Evolutionary conservation across 2,329 filamentous ascomycete genomes (phyloP), one percentile per base, ranked within the genome.

Genomic region (Mycocentrospora acerina): DNA sequence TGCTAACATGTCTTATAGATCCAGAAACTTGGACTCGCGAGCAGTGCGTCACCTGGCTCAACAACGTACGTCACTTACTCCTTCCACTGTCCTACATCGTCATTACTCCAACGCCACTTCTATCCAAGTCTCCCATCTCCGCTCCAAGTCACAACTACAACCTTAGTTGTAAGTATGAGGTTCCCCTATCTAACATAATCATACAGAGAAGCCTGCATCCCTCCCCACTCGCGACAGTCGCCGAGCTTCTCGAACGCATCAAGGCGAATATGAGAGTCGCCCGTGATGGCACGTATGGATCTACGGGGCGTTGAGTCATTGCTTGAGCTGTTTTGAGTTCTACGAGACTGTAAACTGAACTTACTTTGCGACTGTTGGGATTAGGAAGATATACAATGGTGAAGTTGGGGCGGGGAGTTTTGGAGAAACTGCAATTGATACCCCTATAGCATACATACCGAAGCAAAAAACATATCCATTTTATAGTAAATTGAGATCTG

Each of bases 31-130:
- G 91, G 91, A 89, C 88, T 0, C 75, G 77, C 40, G 84, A 89
- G 32, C 88, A 97, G 59, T 74, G 95, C 67, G 77, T 81, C 45
- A 75, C 83, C 58, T 97, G 90, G 90, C 73, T 97, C 34, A 81
- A 81, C 30, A 80, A 79, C 56, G 91, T 95, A 78, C 69, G 85
- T 74, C 3, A 24, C 5, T 34, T 27, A 13, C 19, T 17, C 19
- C 19, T 22, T 22, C 5, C 9, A 22, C 14, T 17, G 9, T 16
- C 5, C 6, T 16, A 15, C 28, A 18, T 37, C 12, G 11, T 24
- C 7, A 7, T 22, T 9, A 9, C 19, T 22, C 19, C 19, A 9
- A n/a, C n/a, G n/a, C n/a, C n/a, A n/a, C n/a, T n/a, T n/a, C n/a
- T n/a, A n/a, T n/a, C n/a, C n/a, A n/a, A n/a, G n/a, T n/a, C n/a